phyloP scores from a whole-genome alignment of 345 rosid genomes.

The Linum usitatissimum region DNA sequence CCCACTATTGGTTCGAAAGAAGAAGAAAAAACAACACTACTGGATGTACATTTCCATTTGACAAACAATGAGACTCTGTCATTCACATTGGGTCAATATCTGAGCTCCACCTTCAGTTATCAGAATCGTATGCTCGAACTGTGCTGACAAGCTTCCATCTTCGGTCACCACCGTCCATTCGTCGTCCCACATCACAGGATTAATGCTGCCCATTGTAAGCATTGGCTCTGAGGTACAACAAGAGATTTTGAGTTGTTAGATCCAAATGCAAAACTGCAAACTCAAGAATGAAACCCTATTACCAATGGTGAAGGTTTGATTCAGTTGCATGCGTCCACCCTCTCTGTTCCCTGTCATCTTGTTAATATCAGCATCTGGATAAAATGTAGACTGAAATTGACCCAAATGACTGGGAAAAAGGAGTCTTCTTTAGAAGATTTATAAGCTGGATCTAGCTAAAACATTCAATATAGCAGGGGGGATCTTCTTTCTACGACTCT shows the following conservation, averaged over 20 bases:
- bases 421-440: too few species aligned
- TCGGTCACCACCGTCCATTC: slow-evolving; percentile 86
- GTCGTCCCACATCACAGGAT: slow-evolving; percentile 76
- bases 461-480: too few species aligned
- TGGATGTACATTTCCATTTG: too few species aligned
- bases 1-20: too few species aligned
- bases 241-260: neutral
- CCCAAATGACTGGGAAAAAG: neutral
- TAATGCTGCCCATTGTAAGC: slow-evolving; percentile 78
- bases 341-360: slow-evolving; percentile 51
- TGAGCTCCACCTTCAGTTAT: slow-evolving; percentile 81
- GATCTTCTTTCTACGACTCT: too few species aligned
- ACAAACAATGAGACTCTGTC: neutral
- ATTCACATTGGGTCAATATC: slow-evolving; percentile 52
- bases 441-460: too few species aligned
- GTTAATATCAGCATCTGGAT: neutral
- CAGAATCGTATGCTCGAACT: slow-evolving; percentile 87
- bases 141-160: slow-evolving; percentile 83
- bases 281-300: neutral
- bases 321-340: slow-evolving; percentile 60
- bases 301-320: slow-evolving; percentile 94
- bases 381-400: neutral
- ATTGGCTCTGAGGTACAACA: slow-evolving; percentile 50
- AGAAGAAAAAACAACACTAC: too few species aligned
- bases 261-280: too few species aligned